Conservation (phyloP, 1,139 yeast species). For the Taphrina wiesneri region DNA sequence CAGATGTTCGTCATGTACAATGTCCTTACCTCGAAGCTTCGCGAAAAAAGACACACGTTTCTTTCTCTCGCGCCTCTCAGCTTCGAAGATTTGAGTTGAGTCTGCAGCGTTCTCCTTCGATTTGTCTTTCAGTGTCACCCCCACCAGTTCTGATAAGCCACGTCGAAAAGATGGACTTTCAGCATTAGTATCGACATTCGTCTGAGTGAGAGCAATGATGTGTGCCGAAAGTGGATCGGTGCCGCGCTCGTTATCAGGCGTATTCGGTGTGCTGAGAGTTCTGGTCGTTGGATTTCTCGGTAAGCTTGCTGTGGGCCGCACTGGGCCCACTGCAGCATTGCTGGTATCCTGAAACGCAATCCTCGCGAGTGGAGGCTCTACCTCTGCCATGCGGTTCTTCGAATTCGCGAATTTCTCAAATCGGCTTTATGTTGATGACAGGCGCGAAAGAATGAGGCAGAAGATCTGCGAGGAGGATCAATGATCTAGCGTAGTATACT, state of each 20-base stretch:
- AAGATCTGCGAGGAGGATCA: too few relatives aligned
- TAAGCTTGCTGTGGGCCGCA: background rate
- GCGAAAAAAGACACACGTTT: constrained; percentile 33
- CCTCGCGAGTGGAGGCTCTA: constrained; percentile 8
- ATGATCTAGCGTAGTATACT: background rate
- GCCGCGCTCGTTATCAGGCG: constrained; percentile 20
- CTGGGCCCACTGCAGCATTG: background rate
- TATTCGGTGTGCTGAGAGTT: background rate
- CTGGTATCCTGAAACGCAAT: background rate
- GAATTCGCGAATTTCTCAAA: background rate
- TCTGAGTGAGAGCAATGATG: constrained; percentile 17
- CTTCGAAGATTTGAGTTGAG: background rate
- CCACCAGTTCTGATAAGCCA: constrained; percentile 7
- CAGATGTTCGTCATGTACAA: constrained; percentile 1
- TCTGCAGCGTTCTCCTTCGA: background rate
- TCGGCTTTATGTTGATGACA: too few relatives aligned
- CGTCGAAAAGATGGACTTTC: constrained; percentile 25
- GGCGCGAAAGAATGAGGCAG: too few relatives aligned
- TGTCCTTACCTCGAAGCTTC: constrained; percentile 22
- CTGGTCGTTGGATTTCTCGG: background rate
- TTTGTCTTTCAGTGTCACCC: constrained; percentile 3
- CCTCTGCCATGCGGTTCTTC: constrained; percentile 1
- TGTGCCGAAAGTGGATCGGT: constrained; percentile 31
- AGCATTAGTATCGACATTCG: background rate
- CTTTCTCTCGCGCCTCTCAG: constrained; percentile 18